Conservation (phyloP, 495 filamentous ascomycete species). For the Penicillium lagena region DNA sequence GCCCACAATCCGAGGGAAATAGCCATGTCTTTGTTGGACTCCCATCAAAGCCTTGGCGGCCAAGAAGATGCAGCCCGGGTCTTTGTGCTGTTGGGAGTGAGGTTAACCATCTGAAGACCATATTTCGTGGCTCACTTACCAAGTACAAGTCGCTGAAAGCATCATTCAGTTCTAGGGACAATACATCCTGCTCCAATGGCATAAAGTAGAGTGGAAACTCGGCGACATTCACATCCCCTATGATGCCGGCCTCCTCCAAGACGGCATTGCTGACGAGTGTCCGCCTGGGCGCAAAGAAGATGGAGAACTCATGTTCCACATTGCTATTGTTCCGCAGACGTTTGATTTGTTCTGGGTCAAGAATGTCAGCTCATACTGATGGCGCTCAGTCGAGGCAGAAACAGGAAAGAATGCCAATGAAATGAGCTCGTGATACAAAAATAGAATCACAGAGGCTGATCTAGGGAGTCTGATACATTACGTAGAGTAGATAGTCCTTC, state of each 20-base stretch:
- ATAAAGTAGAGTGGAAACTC: constrained; percentile 87
- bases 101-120: background rate
- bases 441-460: constrained; percentile 33
- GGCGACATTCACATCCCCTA: constrained; percentile 83
- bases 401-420: constrained; percentile 36
- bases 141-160: constrained; percentile 84
- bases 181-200: constrained; percentile 81
- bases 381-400: constrained; percentile 29
- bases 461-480: constrained; percentile 63
- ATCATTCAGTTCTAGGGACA: constrained; percentile 85
- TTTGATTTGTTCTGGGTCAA: constrained; percentile 75
- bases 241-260: constrained; percentile 85
- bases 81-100: constrained; percentile 57
- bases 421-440: constrained; percentile 32
- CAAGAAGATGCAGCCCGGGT: constrained; percentile 82
- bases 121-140: constrained; percentile 31
- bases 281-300: constrained; percentile 89
- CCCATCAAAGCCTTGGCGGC: constrained; percentile 92
- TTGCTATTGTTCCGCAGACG: constrained; percentile 76
- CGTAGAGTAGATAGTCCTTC: constrained; percentile 49
- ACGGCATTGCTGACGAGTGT: constrained; percentile 89
- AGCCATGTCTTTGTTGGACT: constrained; percentile 83
- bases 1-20: constrained; percentile 91
- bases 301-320: constrained; percentile 87
- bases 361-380: constrained; percentile 55